Evolutionary conservation across 2,329 filamentous ascomycete species (phyloP).

Genomic region (Hypoxylon sp.): DNA sequence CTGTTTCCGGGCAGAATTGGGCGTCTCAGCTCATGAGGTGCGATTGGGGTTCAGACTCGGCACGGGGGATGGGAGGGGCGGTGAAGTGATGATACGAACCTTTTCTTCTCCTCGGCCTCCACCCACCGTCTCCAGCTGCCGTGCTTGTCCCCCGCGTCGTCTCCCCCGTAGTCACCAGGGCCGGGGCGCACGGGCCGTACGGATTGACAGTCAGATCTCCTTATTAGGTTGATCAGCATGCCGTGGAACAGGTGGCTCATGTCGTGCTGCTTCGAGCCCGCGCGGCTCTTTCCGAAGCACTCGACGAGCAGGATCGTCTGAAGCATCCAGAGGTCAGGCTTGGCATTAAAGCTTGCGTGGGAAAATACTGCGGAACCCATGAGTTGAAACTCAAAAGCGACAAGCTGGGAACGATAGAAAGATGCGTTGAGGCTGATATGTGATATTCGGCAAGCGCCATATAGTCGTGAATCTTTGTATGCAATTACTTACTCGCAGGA

Average conservation of each 20-base stretch:
- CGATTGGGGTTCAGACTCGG: background rate
- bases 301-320: constrained; percentile 72
- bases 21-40: background rate
- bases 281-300: constrained; percentile 72
- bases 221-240: constrained; percentile 54
- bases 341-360: constrained; percentile 66
- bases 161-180: constrained; percentile 43
- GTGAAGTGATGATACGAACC: constrained; percentile 49
- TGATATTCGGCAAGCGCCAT: background rate
- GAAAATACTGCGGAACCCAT: constrained; percentile 57
- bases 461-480: background rate
- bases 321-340: constrained; percentile 70
- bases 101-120: constrained; percentile 68
- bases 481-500: constrained; percentile 55
- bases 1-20: constrained; percentile 12
- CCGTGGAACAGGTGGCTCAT: constrained; percentile 68
- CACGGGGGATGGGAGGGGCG: background rate
- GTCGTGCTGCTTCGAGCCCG: constrained; percentile 72
- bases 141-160: constrained; percentile 55
- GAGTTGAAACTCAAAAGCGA: constrained; percentile 4
- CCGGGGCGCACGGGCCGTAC: constrained; percentile 46
- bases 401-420: background rate
- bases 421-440: background rate
- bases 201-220: constrained; percentile 53
- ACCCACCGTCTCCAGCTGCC: constrained; percentile 65